Conservation (phyloP, 2,329 filamentous ascomycete species). For the Magnaporthiopsis incrustans region DNA sequence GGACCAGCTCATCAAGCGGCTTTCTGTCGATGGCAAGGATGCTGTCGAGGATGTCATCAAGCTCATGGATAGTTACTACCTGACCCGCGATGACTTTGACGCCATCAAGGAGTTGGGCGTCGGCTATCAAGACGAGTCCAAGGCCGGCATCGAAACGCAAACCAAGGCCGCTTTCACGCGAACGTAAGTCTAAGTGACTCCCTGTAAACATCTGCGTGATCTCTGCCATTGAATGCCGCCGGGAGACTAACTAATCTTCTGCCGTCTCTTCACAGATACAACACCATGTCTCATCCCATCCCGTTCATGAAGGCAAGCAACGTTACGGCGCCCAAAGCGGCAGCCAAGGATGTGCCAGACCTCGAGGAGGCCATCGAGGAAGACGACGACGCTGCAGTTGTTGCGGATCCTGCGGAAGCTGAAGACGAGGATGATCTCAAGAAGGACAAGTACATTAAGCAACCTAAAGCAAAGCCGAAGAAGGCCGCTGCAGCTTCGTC, state of each 20-base stretch:
- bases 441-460: constrained; percentile 94
- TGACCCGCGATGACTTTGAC: constrained; percentile 93
- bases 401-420: constrained; percentile 47
- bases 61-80: constrained; percentile 93
- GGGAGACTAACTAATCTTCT: not conserved
- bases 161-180: constrained; percentile 87
- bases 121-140: constrained; percentile 70
- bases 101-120: constrained; percentile 86
- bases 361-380: constrained; percentile 95
- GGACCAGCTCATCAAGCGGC: constrained; percentile 65
- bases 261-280: constrained; percentile 54
- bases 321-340: constrained; percentile 63
- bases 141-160: constrained; percentile 71
- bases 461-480: constrained; percentile 67
- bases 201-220: not conserved
- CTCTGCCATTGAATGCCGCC: not conserved
- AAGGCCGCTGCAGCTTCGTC: constrained; percentile 34
- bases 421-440: constrained; percentile 74
- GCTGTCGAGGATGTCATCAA: constrained; percentile 77
- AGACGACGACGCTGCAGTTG: constrained; percentile 71
- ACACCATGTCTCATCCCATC: constrained; percentile 74
- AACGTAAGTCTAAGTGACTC: constrained; percentile 49
- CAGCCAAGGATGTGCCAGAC: constrained; percentile 72
- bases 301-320: constrained; percentile 93
- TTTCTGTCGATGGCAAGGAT: constrained; percentile 75